Evolutionary conservation across 23 red algal species (phyloP).

Genomic region (Agarophyton chilense): DNA sequence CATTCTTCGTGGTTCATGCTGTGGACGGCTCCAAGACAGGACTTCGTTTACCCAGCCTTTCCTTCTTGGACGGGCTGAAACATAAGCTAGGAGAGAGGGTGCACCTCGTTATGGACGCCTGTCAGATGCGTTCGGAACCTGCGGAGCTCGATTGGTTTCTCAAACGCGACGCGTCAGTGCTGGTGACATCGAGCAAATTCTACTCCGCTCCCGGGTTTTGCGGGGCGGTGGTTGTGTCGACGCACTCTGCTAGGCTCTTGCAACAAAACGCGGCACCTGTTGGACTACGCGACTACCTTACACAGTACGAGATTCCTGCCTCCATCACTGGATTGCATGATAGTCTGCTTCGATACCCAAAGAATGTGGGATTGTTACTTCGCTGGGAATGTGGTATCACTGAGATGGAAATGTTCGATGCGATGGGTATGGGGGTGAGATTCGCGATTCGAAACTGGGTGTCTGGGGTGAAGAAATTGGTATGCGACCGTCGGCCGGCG

Average conservation of each 20-base stretch:
- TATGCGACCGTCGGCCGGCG: conserved; percentile 53
- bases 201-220: conserved; percentile 83
- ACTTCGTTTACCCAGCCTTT: conserved; percentile 59
- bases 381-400: conserved; percentile 84
- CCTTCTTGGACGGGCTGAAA: conserved; percentile 48
- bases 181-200: conserved; percentile 83
- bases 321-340: conserved; percentile 45
- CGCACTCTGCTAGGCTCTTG: conserved; percentile 15
- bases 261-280: conserved; percentile 17
- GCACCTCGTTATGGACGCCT: conserved; percentile 77
- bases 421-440: conserved; percentile 41
- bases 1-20: conserved; percentile 76
- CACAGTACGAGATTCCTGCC: conserved; percentile 55
- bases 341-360: conserved; percentile 39
- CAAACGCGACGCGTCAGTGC: conserved; percentile 42
- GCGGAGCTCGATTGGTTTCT: conserved; percentile 71
- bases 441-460: conserved; percentile 52
- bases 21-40: conserved; percentile 91
- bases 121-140: conserved; percentile 73
- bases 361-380: conserved; percentile 73
- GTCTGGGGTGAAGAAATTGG: conserved; percentile 13
- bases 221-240: conserved; percentile 72
- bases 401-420: conserved; percentile 80
- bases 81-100: conserved; percentile 20
- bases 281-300: conserved; percentile 73